Conservation (phyloP, 2,329 filamentous ascomycete genomes). For the Colletotrichum falcatum region DNA sequence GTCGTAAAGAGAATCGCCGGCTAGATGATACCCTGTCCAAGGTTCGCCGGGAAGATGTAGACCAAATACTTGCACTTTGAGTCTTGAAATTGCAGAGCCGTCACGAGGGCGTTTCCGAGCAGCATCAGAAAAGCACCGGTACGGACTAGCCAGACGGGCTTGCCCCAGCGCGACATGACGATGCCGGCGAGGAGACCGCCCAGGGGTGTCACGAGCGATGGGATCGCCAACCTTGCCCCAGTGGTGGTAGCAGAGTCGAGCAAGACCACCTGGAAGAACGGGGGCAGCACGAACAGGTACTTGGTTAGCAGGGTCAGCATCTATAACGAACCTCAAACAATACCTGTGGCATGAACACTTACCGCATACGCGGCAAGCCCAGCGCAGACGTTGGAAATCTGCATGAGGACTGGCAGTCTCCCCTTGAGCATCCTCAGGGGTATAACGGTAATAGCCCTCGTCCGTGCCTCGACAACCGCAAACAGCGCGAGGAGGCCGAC, state of each 20-base stretch:
- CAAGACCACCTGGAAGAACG: slow-evolving; percentile 77
- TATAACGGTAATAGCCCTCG: slow-evolving; percentile 64
- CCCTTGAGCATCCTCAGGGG: slow-evolving; percentile 69
- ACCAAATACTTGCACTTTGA: slow-evolving; percentile 66
- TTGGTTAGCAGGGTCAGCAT: slow-evolving; percentile 46
- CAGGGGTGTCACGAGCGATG: slow-evolving; percentile 69
- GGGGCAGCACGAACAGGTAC: slow-evolving; percentile 76
- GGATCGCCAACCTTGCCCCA: slow-evolving; percentile 72
- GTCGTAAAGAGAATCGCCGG: slow-evolving; percentile 71
- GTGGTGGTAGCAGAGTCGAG: slow-evolving; percentile 73
- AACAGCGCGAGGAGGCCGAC: slow-evolving; percentile 58
- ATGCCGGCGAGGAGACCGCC: slow-evolving; percentile 68
- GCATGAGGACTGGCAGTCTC: slow-evolving; percentile 64
- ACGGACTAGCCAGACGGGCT: slow-evolving; percentile 64
- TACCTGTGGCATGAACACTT: slow-evolving; percentile 45
- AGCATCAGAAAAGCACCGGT: slow-evolving; percentile 64
- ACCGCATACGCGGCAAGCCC: slow-evolving; percentile 73
- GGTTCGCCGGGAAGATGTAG: slow-evolving; percentile 68
- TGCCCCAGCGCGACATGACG: slow-evolving; percentile 68
- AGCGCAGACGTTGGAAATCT: slow-evolving; percentile 69
- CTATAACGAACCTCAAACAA: neutral
- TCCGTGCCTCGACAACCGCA: slow-evolving; percentile 61
- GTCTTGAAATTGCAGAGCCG: slow-evolving; percentile 62
- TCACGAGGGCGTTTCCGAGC: slow-evolving; percentile 64
- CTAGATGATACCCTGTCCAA: slow-evolving; percentile 71